These are phyloP conservation scores for Cyberlindnera maritima DNA, from an alignment of 805 yeast species.

Conservation along the genomic window DNA sequence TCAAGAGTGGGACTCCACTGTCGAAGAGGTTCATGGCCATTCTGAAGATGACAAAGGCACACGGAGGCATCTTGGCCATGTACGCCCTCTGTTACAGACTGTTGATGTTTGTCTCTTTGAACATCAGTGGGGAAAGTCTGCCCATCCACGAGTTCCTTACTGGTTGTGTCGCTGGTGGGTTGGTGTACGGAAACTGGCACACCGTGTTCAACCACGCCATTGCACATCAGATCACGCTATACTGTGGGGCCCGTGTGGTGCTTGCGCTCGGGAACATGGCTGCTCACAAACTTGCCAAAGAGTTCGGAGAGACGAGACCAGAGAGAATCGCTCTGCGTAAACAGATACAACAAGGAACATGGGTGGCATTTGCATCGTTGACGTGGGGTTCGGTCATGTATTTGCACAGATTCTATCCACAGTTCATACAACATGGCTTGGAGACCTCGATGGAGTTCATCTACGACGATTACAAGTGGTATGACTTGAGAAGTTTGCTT, in stretches of 20 bases:
- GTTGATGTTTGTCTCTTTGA: conserved; percentile 29
- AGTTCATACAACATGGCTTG: conserved; percentile 60
- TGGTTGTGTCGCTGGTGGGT: conserved; percentile 38
- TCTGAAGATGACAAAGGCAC: conserved; percentile 50
- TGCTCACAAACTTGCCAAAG: conserved; percentile 21
- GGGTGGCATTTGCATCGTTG: conserved; percentile 61
- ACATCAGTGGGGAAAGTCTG: conserved; percentile 18
- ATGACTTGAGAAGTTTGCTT: conserved; percentile 42
- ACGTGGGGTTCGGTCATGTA: conserved; percentile 77
- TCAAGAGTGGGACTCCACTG: conserved; percentile 31
- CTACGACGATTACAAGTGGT: conserved; percentile 59
- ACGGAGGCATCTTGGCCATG: conserved; percentile 52
- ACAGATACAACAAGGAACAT: conserved; percentile 35
- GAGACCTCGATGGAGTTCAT: conserved; percentile 69
- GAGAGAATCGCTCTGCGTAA: conserved; percentile 11
- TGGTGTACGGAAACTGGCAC: conserved; percentile 38
- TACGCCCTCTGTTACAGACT: conserved; percentile 55
- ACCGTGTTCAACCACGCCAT: conserved; percentile 41
- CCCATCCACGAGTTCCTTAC: conserved; percentile 29
- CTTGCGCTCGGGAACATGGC: conserved; percentile 49
- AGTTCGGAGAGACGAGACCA: conserved; percentile 5
- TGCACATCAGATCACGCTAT: conserved; percentile 72
- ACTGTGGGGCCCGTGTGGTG: conserved; percentile 66
- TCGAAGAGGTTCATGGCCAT: conserved; percentile 44
- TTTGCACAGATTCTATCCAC: conserved; percentile 61